Conservation (phyloP, 192 early-diverging fungal genomes). For the Haplosporangium gracile region DNA sequence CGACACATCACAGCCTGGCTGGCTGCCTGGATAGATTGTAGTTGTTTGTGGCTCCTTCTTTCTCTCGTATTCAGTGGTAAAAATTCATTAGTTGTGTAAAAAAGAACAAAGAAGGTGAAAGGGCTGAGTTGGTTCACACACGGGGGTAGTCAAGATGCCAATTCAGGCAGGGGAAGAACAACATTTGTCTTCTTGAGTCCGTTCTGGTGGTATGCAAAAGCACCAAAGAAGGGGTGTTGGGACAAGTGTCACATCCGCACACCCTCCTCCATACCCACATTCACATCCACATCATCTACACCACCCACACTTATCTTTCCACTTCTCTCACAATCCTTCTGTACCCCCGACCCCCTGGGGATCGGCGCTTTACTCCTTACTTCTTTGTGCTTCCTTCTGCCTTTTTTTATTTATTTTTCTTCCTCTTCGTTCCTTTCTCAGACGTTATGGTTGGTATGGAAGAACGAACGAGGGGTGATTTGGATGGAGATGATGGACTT, state of each 20-base stretch:
- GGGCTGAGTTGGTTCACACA: too few relatives aligned
- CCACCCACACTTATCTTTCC: neutral
- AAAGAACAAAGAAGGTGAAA: too few relatives aligned
- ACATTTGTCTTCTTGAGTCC: too few relatives aligned
- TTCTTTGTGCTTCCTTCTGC: neutral
- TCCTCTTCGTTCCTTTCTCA: neutral
- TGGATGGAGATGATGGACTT: neutral
- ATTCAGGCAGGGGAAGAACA: too few relatives aligned
- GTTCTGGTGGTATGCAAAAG: too few relatives aligned
- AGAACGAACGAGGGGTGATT: neutral
- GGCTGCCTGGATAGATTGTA: too few relatives aligned
- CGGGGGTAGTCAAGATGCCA: too few relatives aligned
- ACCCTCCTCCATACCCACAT: neutral
- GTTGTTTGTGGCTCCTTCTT: too few relatives aligned
- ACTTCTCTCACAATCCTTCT: neutral
- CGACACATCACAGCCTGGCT: too few relatives aligned
- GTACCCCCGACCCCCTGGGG: neutral
- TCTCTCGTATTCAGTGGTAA: too few relatives aligned
- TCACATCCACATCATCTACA: neutral
- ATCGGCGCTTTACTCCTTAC: neutral
- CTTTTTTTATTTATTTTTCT: neutral
- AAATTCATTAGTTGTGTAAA: too few relatives aligned
- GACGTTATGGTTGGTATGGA: neutral
- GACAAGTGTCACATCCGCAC: neutral
- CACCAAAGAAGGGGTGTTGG: neutral